These are phyloP conservation scores for Apophysomyces variabilis DNA, from an alignment of 371 early-diverging fungal genomes.

Conservation along the genomic window DNA sequence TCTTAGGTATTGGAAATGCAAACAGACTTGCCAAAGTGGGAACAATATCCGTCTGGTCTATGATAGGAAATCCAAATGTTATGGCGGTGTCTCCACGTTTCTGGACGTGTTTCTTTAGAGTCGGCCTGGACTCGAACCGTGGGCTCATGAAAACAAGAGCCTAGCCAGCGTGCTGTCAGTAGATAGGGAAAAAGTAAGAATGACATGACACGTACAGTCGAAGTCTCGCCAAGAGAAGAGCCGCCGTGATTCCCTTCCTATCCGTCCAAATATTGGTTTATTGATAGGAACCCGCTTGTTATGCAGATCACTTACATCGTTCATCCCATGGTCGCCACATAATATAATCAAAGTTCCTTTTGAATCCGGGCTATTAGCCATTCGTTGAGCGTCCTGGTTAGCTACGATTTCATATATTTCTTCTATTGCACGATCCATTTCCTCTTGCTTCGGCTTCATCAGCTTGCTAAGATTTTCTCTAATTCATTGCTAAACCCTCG, in stretches of 20 bases:
- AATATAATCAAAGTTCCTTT: constrained; percentile 88
- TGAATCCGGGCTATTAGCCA: constrained; percentile 32
- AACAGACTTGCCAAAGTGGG: constrained; percentile 86
- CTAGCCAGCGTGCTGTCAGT: constrained; percentile 21
- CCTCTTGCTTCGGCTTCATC: constrained; percentile 79
- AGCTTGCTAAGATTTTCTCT: constrained; percentile 30
- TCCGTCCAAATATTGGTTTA: neutral
- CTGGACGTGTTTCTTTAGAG: constrained; percentile 16
- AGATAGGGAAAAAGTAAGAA: constrained; percentile 10
- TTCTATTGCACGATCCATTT: constrained; percentile 77
- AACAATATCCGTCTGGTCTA: constrained; percentile 89
- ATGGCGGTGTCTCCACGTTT: neutral
- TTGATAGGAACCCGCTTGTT: neutral
- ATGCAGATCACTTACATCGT: constrained; percentile 64
- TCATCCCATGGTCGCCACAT: constrained; percentile 99
- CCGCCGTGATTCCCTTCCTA: constrained; percentile 73
- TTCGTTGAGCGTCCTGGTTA: constrained; percentile 49
- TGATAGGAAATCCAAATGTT: constrained; percentile 30
- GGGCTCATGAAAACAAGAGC: constrained; percentile 59
- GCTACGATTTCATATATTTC: constrained; percentile 54
- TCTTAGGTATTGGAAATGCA: constrained; percentile 90
- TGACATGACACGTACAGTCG: constrained; percentile 51
- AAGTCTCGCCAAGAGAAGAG: constrained; percentile 65
- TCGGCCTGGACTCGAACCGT: constrained; percentile 37
- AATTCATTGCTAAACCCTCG: neutral